phyloP scores from a whole-genome alignment of 257 asterid genomes.

The Cordia subcordata region DNA sequence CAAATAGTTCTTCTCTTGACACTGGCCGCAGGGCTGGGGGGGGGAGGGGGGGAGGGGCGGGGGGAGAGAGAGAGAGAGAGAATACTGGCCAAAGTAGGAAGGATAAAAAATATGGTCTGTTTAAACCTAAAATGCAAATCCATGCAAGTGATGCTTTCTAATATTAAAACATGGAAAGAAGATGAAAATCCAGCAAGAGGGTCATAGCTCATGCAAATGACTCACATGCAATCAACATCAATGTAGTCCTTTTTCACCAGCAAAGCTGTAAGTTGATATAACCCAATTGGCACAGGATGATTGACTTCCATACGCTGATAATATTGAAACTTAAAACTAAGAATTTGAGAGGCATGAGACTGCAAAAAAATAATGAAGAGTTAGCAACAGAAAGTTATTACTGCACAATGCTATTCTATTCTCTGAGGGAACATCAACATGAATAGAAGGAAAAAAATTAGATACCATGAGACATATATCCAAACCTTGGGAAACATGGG shows the following conservation, averaged over 20 bases:
- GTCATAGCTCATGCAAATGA: constrained; percentile 6
- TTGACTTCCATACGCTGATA: constrained; percentile 77
- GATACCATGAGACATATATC: constrained; percentile 5
- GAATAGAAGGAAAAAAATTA: neutral
- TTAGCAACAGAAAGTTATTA: constrained; percentile 6
- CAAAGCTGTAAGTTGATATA: constrained; percentile 84
- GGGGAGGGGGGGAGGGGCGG: too few species aligned
- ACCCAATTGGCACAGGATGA: constrained; percentile 65
- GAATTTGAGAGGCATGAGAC: constrained; percentile 97
- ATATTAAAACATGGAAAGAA: too few species aligned
- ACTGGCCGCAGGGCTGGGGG: too few species aligned
- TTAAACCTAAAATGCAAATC: too few species aligned
- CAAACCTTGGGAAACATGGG: constrained; percentile 96
- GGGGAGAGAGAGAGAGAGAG: too few species aligned
- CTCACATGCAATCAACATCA: constrained; percentile 91
- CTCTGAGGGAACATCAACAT: neutral
- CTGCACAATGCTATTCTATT: neutral
- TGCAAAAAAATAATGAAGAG: constrained; percentile 33
- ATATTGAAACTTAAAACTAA: constrained; percentile 94
- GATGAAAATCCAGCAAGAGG: constrained; percentile 7
- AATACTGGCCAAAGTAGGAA: too few species aligned
- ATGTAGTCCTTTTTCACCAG: constrained; percentile 86
- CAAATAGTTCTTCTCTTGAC: too few species aligned
- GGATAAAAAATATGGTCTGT: too few species aligned
- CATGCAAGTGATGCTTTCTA: too few species aligned